Conservation (phyloP, 345 rosid genomes). For the Brassica nigra region DNA sequence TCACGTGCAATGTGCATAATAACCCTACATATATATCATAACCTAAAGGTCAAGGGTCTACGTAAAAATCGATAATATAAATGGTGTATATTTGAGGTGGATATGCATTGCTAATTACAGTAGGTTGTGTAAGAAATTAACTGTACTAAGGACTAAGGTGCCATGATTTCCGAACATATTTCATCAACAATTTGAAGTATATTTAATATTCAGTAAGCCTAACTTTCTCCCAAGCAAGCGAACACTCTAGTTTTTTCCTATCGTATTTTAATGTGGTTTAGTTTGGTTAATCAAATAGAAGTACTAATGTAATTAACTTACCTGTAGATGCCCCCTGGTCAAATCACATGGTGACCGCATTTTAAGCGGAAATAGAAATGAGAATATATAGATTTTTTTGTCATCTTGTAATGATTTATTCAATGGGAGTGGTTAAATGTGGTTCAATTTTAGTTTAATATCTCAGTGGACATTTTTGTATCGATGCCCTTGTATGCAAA, state of each 20-base stretch:
- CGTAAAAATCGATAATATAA: background rate
- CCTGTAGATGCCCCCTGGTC: slow-evolving; percentile 16
- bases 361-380: slow-evolving; percentile 35
- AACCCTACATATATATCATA: slow-evolving; percentile 32
- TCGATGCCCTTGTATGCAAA: slow-evolving; percentile 29
- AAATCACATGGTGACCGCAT: slow-evolving; percentile 39
- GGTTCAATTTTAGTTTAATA: background rate
- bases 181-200: background rate
- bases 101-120: slow-evolving; percentile 15
- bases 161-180: background rate
- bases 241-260: background rate
- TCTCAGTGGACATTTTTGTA: slow-evolving; percentile 30
- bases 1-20: slow-evolving; percentile 45
- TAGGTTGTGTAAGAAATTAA: background rate
- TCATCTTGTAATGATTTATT: slow-evolving; percentile 34
- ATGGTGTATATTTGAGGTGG: background rate
- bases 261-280: background rate
- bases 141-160: slow-evolving; percentile 3
- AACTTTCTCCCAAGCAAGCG: background rate
- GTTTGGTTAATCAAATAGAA: background rate
- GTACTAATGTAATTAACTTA: background rate
- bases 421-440: slow-evolving; percentile 41
- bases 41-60: slow-evolving; percentile 40
- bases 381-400: slow-evolving; percentile 28
- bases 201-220: background rate